Conservation (phyloP, 129 eudicot species). For the Scalesia atractyloides region DNA sequence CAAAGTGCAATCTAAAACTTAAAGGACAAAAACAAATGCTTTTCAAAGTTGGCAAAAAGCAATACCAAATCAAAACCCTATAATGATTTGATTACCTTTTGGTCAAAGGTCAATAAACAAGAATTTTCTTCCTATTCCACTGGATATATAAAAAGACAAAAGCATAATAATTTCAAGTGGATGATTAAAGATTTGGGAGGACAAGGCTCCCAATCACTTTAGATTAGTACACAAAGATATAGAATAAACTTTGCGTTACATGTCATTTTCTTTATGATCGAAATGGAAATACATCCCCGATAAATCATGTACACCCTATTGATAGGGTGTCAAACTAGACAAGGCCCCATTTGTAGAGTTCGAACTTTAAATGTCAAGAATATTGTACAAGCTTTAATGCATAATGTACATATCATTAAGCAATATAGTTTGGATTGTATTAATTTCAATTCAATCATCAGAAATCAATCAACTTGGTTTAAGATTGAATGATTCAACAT, state of each 20-base stretch:
- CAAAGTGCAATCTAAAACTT: background rate
- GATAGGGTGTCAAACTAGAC: no score
- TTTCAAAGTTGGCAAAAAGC: background rate
- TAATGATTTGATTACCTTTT: background rate
- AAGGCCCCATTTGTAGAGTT: background rate
- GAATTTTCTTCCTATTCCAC: constrained; percentile 16
- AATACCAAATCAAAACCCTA: background rate
- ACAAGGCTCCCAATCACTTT: constrained; percentile 13
- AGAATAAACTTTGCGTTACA: constrained; percentile 4
- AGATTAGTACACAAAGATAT: constrained; percentile 2
- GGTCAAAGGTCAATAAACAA: constrained; percentile 20
- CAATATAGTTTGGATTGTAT: background rate
- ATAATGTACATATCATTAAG: background rate
- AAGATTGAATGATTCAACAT: background rate
- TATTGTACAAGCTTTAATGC: no score
- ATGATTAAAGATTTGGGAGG: constrained; percentile 31
- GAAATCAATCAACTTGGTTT: constrained; percentile 6
- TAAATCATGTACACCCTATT: no score
- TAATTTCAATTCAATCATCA: background rate
- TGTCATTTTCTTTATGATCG: constrained; percentile 14
- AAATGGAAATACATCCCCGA: constrained; percentile 19
- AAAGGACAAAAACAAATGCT: constrained; percentile 6
- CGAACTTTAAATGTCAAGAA: no score
- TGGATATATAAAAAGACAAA: constrained; percentile 1
- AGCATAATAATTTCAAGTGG: constrained; percentile 10